Evolutionary conservation across 495 filamentous ascomycete genomes (phyloP), one percentile per base, ranked within the genome.

Genomic region (Penicillium herquei): DNA sequence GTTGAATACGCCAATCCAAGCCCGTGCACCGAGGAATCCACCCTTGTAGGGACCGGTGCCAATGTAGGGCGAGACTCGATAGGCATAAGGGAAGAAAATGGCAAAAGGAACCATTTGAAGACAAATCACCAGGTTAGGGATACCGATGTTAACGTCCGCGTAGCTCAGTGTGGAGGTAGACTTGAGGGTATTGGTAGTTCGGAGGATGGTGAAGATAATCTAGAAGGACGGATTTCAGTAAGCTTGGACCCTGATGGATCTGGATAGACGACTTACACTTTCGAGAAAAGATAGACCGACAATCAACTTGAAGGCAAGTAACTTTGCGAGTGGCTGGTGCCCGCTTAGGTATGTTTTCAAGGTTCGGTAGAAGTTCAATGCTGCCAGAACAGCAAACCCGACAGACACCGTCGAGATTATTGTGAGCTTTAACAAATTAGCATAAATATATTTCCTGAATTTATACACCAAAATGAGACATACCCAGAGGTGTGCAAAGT

Each of bases 401-500:
- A 69, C 35, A 6, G 72, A 75, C 10, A 70, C 16, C 21, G 45
- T 39, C 5, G 21, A 37, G 46, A 69, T 55, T 31, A 68, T 49
- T 0, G 55, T 62, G 1, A 72, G 51, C 69, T 72, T 3, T 3
- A 2, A 6, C 14, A 49, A 35, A 12, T 31, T 7, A 46, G 11
- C 32, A n/a, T 13, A 42, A 1, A n/a, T n/a, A n/a, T n/a, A n/a
- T n/a, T n/a, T n/a, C 21, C n/a, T 52, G 12, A 48, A 14, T 41
- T 14, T 51, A 10, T 18, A n/a, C 2, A 12, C 7, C 21, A 16
- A 8, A 0, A 12, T 26, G 16, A 3, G 26, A 26, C 56, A n/a
- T 51, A 75, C 70, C 69, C 70, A 75, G 8, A 72, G 41, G 58
- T 74, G 68, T 31, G 69, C 70, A 57, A 70, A 74, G 49, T 72